phyloP scores from a whole-genome alignment of 805 yeast species.

The Metschnikowia santaceciliae region DNA sequence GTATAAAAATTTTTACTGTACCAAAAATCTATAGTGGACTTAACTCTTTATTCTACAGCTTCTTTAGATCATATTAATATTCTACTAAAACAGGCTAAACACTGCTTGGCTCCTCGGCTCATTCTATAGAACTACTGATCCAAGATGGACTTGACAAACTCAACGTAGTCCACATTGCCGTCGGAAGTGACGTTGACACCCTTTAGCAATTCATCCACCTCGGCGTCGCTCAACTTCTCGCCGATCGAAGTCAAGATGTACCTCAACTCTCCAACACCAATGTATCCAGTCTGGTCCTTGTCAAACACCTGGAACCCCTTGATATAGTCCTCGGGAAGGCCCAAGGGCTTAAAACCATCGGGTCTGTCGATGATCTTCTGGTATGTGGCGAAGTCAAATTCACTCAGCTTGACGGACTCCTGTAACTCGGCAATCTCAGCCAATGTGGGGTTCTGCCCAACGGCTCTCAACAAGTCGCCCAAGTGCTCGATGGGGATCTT shows the following conservation, averaged over 20 bases:
- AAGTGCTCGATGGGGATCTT: conserved; percentile 76
- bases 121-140: conserved; percentile 55
- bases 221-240: conserved; percentile 83
- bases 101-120: background rate
- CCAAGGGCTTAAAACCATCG: conserved; percentile 81
- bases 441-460: conserved; percentile 97
- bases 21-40: too few species aligned
- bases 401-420: conserved; percentile 38
- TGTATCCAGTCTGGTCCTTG: conserved; percentile 91
- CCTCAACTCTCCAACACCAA: conserved; percentile 94
- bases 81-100: background rate
- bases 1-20: too few species aligned
- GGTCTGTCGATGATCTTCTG: conserved; percentile 77
- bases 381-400: conserved; percentile 73
- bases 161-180: conserved; percentile 91
- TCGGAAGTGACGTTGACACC: conserved; percentile 93
- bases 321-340: conserved; percentile 87
- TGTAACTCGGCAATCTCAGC: conserved; percentile 66
- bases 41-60: too few species aligned
- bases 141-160: conserved; percentile 88
- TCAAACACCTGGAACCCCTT: conserved; percentile 95
- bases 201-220: conserved; percentile 92
- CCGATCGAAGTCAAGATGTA: conserved; percentile 95
- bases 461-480: conserved; percentile 93
- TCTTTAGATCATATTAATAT: background rate